phyloP scores from a whole-genome alignment of 1,284 basidiomycete species.

The Fomitiporia mediterranea region DNA sequence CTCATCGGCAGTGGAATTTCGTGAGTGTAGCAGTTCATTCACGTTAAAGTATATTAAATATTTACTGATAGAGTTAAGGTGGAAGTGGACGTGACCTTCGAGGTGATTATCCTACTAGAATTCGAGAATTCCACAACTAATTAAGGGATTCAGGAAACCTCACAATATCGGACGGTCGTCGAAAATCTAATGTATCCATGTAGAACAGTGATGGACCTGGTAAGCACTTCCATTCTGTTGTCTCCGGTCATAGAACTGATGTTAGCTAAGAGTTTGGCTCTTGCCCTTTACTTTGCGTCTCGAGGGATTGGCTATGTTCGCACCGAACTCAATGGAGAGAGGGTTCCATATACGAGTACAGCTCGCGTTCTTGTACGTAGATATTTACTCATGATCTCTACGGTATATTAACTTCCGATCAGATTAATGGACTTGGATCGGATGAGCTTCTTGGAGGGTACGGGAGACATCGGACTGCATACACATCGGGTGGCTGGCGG shows the following conservation, averaged over 20 bases:
- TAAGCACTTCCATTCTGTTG: slow-evolving; percentile 33
- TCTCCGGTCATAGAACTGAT: neutral
- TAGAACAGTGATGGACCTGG: slow-evolving; percentile 89
- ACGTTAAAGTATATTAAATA: neutral
- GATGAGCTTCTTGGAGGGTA: slow-evolving; percentile 97
- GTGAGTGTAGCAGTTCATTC: slow-evolving; percentile 43
- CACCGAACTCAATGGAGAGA: slow-evolving; percentile 30
- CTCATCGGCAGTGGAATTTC: slow-evolving; percentile 84
- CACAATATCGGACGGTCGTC: slow-evolving; percentile 49
- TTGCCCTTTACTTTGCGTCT: slow-evolving; percentile 92
- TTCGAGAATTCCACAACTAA: slow-evolving; percentile 6
- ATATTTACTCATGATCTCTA: neutral
- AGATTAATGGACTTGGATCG: slow-evolving; percentile 86
- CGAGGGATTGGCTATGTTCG: slow-evolving; percentile 64
- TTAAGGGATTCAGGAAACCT: slow-evolving; percentile 52
- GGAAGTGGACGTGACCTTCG: slow-evolving; percentile 80
- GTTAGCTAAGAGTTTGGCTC: slow-evolving; percentile 72
- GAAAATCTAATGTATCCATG: slow-evolving; percentile 79
- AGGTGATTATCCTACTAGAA: slow-evolving; percentile 46
- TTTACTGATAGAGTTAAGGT: slow-evolving; percentile 42
- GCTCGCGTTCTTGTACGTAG: slow-evolving; percentile 65
- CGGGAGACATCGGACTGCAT: slow-evolving; percentile 82
- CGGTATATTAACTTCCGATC: neutral
- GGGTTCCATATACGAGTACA: slow-evolving; percentile 57
- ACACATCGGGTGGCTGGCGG: slow-evolving; percentile 59